These are phyloP conservation scores for Chrysosporium queenslandicum DNA, from an alignment of 2,329 filamentous ascomycete genomes.

Conservation along the genomic window DNA sequence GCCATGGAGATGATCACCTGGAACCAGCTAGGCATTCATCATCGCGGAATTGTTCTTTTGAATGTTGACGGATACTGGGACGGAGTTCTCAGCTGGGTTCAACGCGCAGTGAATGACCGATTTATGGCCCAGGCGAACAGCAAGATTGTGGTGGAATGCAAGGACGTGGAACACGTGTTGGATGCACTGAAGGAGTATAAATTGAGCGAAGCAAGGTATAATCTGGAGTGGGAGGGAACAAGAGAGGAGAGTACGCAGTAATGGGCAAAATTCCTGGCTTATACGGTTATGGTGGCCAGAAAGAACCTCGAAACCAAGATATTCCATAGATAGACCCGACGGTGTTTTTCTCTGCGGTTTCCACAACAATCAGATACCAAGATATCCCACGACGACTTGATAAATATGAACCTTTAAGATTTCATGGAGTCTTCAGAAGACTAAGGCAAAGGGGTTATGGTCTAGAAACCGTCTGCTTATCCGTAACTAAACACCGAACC, in stretches of 20 bases:
- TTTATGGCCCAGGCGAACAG: constrained; percentile 65
- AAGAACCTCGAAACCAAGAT: not conserved
- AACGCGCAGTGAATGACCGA: constrained; percentile 60
- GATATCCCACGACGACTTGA: not conserved
- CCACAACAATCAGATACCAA: not conserved
- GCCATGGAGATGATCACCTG: constrained; percentile 87
- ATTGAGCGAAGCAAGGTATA: constrained; percentile 62
- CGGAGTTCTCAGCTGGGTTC: constrained; percentile 72
- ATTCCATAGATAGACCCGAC: not conserved
- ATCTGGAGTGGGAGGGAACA: constrained; percentile 61
- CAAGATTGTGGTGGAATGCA: constrained; percentile 68
- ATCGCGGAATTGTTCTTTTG: constrained; percentile 63
- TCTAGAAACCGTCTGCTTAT: constrained; percentile 1
- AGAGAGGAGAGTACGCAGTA: not conserved
- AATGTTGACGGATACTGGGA: constrained; percentile 92
- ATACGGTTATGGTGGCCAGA: too few species aligned
- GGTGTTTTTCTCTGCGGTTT: not conserved
- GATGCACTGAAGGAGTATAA: constrained; percentile 61
- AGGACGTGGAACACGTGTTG: constrained; percentile 61
- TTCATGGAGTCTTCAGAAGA: not conserved
- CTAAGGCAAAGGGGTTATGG: not conserved
- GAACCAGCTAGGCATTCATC: constrained; percentile 94
- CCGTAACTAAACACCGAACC: constrained; percentile 7
- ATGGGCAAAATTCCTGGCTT: too few species aligned
- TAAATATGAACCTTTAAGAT: not conserved